These are phyloP conservation scores for Salvia rosmarinus DNA, from an alignment of 257 asterid genomes.

Conservation along the genomic window DNA sequence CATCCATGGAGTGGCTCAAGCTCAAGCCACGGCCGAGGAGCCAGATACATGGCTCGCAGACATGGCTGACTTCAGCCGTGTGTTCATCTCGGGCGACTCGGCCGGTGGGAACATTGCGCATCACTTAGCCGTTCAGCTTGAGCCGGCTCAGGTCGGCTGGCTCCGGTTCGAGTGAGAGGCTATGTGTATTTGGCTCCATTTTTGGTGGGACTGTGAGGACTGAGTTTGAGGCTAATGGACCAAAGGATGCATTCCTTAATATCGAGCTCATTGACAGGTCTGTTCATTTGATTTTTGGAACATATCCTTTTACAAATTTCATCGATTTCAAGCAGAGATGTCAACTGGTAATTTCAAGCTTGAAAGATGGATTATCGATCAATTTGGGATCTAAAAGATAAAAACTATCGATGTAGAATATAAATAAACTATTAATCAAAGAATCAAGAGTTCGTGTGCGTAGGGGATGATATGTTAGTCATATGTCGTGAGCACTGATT, in stretches of 20 bases:
- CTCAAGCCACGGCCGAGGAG: conserved; percentile 50
- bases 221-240: conserved; percentile 67
- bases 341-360: no score
- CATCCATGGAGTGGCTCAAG: conserved; percentile 65
- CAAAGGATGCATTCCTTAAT: conserved; percentile 69
- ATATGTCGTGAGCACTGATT: no score
- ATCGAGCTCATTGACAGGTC: conserved; percentile 76
- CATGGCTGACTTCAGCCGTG: conserved; percentile 55
- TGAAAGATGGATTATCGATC: not conserved
- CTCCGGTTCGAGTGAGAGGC: conserved; percentile 70
- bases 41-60: conserved; percentile 61
- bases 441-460: not conserved
- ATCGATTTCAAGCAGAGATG: not conserved
- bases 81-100: conserved; percentile 71
- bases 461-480: no score
- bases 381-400: not conserved
- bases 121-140: conserved; percentile 59
- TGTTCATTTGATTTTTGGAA: not conserved
- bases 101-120: conserved; percentile 83
- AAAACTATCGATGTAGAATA: not conserved
- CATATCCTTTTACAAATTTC: not conserved
- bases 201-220: conserved; percentile 68
- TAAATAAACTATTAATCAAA: not conserved
- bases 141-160: conserved; percentile 48
- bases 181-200: conserved; percentile 70